Percentiles rank a stretch among this genome's conserved stretches.
phyloP scores from a whole-genome alignment of 768 basidiomycete genomes.

The Polyporus arcularius region DNA sequence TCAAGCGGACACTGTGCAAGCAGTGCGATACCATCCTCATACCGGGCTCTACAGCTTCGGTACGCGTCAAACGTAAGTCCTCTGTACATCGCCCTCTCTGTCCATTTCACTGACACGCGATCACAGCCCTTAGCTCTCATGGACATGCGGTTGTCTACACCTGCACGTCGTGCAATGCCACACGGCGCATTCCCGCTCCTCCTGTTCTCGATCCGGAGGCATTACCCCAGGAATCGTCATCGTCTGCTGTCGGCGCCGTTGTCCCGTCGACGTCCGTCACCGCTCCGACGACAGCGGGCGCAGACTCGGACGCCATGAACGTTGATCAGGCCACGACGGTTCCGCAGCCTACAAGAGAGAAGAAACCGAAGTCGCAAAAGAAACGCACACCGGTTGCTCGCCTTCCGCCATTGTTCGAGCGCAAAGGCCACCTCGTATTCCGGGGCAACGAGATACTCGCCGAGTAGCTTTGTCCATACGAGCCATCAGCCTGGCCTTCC shows the following conservation, averaged over 20 bases:
- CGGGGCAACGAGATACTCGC: constrained; percentile 56
- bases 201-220: constrained; percentile 35
- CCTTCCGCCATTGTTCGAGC: constrained; percentile 60
- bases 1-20: constrained; percentile 83
- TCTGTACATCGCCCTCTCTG: not conserved
- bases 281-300: not conserved
- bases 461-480: not conserved
- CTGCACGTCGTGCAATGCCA: constrained; percentile 57
- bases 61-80: constrained; percentile 66
- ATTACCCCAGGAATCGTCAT: not conserved
- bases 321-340: constrained; percentile 2
- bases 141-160: constrained; percentile 58
- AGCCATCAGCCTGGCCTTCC: too few relatives aligned
- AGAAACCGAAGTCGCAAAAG: not conserved
- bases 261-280: not conserved
- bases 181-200: constrained; percentile 70
- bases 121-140: constrained; percentile 46
- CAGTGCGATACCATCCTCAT: constrained; percentile 64
- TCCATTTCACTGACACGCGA: constrained; percentile 9
- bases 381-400: constrained; percentile 33
- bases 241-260: not conserved
- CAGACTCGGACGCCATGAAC: constrained; percentile 10
- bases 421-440: constrained; percentile 66
- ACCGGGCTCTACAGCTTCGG: constrained; percentile 64
- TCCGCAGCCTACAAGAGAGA: constrained; percentile 12